phyloP scores from a whole-genome alignment of 2,329 filamentous ascomycete genomes.

The Daldinia eschscholtzii region DNA sequence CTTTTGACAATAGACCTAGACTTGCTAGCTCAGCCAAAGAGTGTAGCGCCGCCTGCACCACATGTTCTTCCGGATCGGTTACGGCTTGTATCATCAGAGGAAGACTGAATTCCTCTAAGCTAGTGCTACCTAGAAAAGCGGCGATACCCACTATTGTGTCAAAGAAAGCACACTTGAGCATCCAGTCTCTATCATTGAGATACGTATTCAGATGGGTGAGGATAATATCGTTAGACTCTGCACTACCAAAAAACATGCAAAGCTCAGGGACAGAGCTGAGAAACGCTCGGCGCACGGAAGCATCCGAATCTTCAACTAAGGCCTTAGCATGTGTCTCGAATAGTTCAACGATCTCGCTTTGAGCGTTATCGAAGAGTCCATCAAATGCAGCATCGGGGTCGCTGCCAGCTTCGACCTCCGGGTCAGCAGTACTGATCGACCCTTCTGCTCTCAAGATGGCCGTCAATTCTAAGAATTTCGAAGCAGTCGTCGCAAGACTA shows the following conservation, averaged over 20 bases:
- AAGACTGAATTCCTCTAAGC: slow-evolving; percentile 93
- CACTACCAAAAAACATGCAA: slow-evolving; percentile 93
- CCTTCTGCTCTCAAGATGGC: slow-evolving; percentile 88
- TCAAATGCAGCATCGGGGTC: slow-evolving; percentile 79
- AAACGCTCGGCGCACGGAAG: slow-evolving; percentile 90
- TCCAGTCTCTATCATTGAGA: slow-evolving; percentile 96
- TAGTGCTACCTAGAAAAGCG: slow-evolving; percentile 88
- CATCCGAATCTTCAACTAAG: slow-evolving; percentile 86
- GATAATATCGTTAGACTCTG: slow-evolving; percentile 95
- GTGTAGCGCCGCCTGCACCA: slow-evolving; percentile 89
- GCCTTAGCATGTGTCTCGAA: slow-evolving; percentile 92
- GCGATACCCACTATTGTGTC: slow-evolving; percentile 95
- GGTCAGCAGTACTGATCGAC: slow-evolving; percentile 80
- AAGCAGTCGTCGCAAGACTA: slow-evolving; percentile 86
- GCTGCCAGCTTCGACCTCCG: slow-evolving; percentile 79
- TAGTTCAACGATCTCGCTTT: slow-evolving; percentile 81
- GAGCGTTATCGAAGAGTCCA: slow-evolving; percentile 88
- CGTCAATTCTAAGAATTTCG: slow-evolving; percentile 89
- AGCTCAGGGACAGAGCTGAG: slow-evolving; percentile 90
- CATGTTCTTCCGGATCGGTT: slow-evolving; percentile 92
- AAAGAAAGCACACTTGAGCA: slow-evolving; percentile 95
- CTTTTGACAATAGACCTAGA: slow-evolving; percentile 86
- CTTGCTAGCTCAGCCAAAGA: slow-evolving; percentile 90
- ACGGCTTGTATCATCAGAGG: slow-evolving; percentile 96
- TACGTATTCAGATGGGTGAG: slow-evolving; percentile 97